A percentile compares a stretch with the other conserved stretches of the same genome.
phyloP scores from a whole-genome alignment of 768 basidiomycete genomes.

The Vararia minispora region DNA sequence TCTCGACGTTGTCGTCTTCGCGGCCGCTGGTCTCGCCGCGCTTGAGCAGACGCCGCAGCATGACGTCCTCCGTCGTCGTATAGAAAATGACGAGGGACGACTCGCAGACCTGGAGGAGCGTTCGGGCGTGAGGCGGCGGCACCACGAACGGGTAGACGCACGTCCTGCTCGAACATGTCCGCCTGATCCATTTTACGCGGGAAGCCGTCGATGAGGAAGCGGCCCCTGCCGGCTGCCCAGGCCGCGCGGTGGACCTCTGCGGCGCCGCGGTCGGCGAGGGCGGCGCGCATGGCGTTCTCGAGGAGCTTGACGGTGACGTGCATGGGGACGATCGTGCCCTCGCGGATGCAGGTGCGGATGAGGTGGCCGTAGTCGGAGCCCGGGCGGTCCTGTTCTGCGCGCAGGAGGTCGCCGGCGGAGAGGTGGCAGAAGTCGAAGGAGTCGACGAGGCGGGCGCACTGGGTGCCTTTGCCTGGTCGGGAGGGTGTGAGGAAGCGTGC shows the following conservation, averaged over 20 bases:
- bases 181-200: slow-evolving; percentile 99
- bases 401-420: slow-evolving; percentile 91
- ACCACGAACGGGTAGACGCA: slow-evolving; percentile 23
- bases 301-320: slow-evolving; percentile 94
- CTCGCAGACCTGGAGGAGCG: slow-evolving; percentile 51
- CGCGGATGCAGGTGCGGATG: slow-evolving; percentile 81
- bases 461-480: slow-evolving; percentile 83
- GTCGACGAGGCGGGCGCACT: slow-evolving; percentile 74
- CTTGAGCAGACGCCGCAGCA: slow-evolving; percentile 77
- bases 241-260: too few species aligned
- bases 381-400: slow-evolving; percentile 84
- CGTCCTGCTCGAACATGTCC: slow-evolving; percentile 76
- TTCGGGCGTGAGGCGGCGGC: not conserved
- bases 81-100: slow-evolving; percentile 80
- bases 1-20: slow-evolving; percentile 92
- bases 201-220: slow-evolving; percentile 96
- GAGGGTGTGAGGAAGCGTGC: slow-evolving; percentile 3
- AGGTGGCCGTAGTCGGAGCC: slow-evolving; percentile 75
- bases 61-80: slow-evolving; percentile 77
- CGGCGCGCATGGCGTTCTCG: slow-evolving; percentile 78
- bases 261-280: slow-evolving; percentile 32
- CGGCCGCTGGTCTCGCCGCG: slow-evolving; percentile 90
- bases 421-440: slow-evolving; percentile 88
- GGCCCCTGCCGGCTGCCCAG: slow-evolving; percentile 63
- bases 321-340: slow-evolving; percentile 92